Evolutionary conservation across 495 filamentous ascomycete genomes (phyloP), one percentile per base, ranked within the genome.

Genomic region (Margaritispora aquatica): DNA sequence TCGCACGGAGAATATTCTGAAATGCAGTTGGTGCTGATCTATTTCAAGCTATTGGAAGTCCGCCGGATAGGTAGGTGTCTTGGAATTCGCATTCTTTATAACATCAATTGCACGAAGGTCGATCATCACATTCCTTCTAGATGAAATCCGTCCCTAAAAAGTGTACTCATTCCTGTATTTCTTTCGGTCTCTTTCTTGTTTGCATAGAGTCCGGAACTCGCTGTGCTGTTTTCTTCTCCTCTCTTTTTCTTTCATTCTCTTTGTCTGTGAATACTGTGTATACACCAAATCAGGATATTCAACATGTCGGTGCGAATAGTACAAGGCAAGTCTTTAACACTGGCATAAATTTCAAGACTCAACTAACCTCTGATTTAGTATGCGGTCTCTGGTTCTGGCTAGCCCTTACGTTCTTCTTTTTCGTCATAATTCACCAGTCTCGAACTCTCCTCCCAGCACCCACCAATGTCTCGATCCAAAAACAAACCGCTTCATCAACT

Each of bases 381-480:
- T 58, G 55, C n/a, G 60, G 60, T n/a, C 36, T 58, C 15, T 63
- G 60, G 60, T 58, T 63, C 26, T 63, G 60, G 60, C 50, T 63
- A 38, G 55, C 60, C 22, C 21, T 53, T 11, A 51, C 38, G 34
- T 63, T 63, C 36, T 63, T 58, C 51, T 29, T 58, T n/a, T 58
- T 63, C 51, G 55, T 63, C 26, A 17, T 63, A 20, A 21, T 58
- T 7, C 27, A 55, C 22, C 55, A 63, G 46, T 54, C 51, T n/a
- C 55, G 24, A 10, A 22, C n/a, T 29, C 50, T 55, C 15, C 36
- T 60, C 41, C 51, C 51, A 31, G 7, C 49, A 47, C 20, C 22
- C 9, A 24, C 20, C 13, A 17, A 44, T 9, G 2, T 3, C 19
- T 3, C 3, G 10, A 5, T 13, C 54, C 24, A 47, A 47, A 26